These are phyloP conservation scores for Aspergillus quadricinctus DNA, from an alignment of 2,329 filamentous ascomycete genomes.

Conservation along the genomic window DNA sequence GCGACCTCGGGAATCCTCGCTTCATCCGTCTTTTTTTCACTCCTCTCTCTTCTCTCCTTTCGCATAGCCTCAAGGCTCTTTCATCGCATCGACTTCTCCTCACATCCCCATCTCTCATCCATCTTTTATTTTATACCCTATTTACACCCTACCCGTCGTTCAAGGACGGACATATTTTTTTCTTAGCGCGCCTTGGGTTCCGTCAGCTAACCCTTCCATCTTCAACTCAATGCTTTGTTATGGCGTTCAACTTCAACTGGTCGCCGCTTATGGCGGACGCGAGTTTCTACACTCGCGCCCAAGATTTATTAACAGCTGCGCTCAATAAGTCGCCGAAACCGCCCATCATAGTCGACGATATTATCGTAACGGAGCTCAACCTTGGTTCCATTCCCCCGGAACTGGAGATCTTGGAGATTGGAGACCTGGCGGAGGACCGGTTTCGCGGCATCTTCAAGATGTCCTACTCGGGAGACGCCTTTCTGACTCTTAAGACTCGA, in stretches of 20 bases:
- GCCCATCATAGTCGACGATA: slow-evolving; percentile 98
- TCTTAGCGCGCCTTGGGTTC: slow-evolving; percentile 2
- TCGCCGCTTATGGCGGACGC: slow-evolving; percentile 96
- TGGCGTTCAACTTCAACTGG: slow-evolving; percentile 99
- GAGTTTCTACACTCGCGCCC: slow-evolving; percentile 80
- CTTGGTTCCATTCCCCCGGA: slow-evolving; percentile 91
- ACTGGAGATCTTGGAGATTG: slow-evolving; percentile 95
- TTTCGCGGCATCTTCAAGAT: slow-evolving; percentile 99
- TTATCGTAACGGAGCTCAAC: slow-evolving; percentile 96
- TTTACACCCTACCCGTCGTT: background rate
- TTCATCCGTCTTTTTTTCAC: slow-evolving; percentile 7
- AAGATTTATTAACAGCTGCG: slow-evolving; percentile 89
- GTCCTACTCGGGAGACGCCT: slow-evolving; percentile 94
- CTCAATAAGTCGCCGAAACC: slow-evolving; percentile 98
- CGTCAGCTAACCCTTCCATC: slow-evolving; percentile 5
- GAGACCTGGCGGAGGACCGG: slow-evolving; percentile 91
- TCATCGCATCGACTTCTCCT: slow-evolving; percentile 15
- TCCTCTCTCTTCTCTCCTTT: slow-evolving; percentile 9
- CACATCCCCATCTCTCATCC: slow-evolving; percentile 18
- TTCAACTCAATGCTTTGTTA: slow-evolving; percentile 43
- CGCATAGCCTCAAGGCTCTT: slow-evolving; percentile 6
- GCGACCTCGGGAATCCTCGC: slow-evolving; percentile 4
- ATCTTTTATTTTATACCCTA: slow-evolving; percentile 3
- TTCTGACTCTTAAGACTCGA: slow-evolving; percentile 87
- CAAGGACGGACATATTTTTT: background rate